Conservation (phyloP, 371 early-diverging fungal species). For the Gilbertella persicaria region DNA sequence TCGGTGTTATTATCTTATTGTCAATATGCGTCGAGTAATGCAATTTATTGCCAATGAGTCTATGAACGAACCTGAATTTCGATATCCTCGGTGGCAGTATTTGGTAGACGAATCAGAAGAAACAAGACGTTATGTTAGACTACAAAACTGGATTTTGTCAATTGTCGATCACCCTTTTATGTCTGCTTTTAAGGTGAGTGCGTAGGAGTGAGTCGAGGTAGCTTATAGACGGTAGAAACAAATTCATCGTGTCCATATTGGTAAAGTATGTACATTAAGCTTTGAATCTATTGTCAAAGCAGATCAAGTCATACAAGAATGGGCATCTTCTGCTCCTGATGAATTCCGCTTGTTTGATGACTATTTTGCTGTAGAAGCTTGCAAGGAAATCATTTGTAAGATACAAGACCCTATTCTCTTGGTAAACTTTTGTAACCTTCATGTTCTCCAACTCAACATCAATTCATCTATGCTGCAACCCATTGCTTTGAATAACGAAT, state of each 20-base stretch:
- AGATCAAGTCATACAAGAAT: constrained; percentile 12
- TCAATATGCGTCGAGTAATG: neutral
- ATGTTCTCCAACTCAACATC: neutral
- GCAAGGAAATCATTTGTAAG: constrained; percentile 4
- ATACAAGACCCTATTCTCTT: neutral
- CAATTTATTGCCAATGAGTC: constrained; percentile 1
- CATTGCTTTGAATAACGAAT: neutral
- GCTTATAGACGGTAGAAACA: too few species aligned
- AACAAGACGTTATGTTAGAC: neutral
- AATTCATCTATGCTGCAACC: constrained; percentile 19
- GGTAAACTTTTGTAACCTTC: constrained; percentile 11
- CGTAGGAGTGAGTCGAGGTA: neutral
- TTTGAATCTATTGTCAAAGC: constrained; percentile 17
- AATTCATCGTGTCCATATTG: constrained; percentile 13
- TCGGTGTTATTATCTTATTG: neutral
- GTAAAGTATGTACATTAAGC: constrained; percentile 13
- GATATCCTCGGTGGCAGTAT: constrained; percentile 1
- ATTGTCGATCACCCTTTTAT: constrained; percentile 10
- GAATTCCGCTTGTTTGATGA: constrained; percentile 11
- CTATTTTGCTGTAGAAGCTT: neutral
- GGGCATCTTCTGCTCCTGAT: constrained; percentile 2
- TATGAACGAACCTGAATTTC: neutral
- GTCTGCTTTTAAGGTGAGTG: neutral
- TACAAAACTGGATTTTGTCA: constrained; percentile 3
- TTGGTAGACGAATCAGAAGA: constrained; percentile 6